phyloP scores from a whole-genome alignment of 108 stramenopile genomes.

The Cyclotella baltica region DNA sequence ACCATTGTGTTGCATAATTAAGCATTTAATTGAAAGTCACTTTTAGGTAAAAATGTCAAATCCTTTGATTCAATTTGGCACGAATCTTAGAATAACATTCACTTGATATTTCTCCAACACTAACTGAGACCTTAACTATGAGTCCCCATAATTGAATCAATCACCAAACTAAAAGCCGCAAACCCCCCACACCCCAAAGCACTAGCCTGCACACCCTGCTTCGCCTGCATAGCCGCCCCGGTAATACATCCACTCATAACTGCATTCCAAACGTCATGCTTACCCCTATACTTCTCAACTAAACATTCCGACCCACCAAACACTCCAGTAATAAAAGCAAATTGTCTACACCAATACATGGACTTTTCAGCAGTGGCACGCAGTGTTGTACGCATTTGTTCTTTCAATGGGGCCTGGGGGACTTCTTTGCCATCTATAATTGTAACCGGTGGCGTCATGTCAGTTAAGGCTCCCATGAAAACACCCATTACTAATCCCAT shows the following conservation, averaged over 20 bases:
- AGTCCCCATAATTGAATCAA: slow-evolving; percentile 91
- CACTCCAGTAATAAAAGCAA: slow-evolving; percentile 94
- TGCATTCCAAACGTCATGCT: slow-evolving; percentile 94
- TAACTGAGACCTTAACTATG: slow-evolving; percentile 33
- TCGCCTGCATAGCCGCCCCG: slow-evolving; percentile 92
- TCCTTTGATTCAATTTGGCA: too few relatives aligned
- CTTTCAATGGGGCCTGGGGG: slow-evolving; percentile 84
- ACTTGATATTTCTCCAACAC: not conserved
- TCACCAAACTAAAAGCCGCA: slow-evolving; percentile 92
- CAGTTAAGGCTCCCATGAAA: slow-evolving; percentile 89
- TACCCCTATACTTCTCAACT: slow-evolving; percentile 93
- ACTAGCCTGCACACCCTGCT: slow-evolving; percentile 89
- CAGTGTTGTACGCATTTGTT: slow-evolving; percentile 81
- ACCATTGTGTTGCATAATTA: too few relatives aligned
- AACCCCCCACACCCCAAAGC: slow-evolving; percentile 95
- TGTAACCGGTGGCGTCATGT: slow-evolving; percentile 87
- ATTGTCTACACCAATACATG: slow-evolving; percentile 89
- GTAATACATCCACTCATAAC: slow-evolving; percentile 91
- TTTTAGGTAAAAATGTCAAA: too few relatives aligned
- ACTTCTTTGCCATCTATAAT: slow-evolving; percentile 86
- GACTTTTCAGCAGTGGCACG: slow-evolving; percentile 87
- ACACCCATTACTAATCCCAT: slow-evolving; percentile 92
- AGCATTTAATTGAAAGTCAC: too few relatives aligned
- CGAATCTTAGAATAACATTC: too few relatives aligned
- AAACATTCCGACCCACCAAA: slow-evolving; percentile 91